Percentiles rank a stretch among this genome's conserved stretches.
Evolutionary conservation across 192 early-diverging fungal genomes (phyloP).

Genomic region (Coemansia sp.): DNA sequence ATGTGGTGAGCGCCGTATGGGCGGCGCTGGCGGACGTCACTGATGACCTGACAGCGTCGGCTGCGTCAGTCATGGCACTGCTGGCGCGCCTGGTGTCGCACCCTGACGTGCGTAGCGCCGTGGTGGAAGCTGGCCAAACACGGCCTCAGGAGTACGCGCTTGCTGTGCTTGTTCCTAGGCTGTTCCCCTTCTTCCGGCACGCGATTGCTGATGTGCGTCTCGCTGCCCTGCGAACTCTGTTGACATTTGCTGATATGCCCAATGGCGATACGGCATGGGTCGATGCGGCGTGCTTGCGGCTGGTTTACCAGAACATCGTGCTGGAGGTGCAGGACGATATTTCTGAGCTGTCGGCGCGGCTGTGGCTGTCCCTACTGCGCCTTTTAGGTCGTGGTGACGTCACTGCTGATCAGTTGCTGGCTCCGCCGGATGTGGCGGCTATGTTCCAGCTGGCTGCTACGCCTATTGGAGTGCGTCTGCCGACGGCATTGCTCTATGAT

Average conservation of each 20-base stretch:
- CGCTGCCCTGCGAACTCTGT: constrained; percentile 79
- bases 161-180: constrained; percentile 75
- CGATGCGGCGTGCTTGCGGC: constrained; percentile 70
- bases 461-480: constrained; percentile 83
- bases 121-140: constrained; percentile 17
- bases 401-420: constrained; percentile 35
- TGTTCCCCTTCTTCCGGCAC: constrained; percentile 96
- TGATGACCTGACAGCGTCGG: constrained; percentile 94
- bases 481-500: constrained; percentile 52
- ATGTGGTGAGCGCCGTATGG: constrained; percentile 83
- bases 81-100: constrained; percentile 77
- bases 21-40: constrained; percentile 82
- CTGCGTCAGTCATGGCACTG: constrained; percentile 89
- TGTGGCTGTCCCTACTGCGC: constrained; percentile 70
- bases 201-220: constrained; percentile 81
- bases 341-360: constrained; percentile 27
- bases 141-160: constrained; percentile 23
- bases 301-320: constrained; percentile 91
- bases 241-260: constrained; percentile 66
- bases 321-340: constrained; percentile 75
- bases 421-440: neutral
- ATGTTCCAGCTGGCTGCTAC: constrained; percentile 81
- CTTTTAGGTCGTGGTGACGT: neutral
- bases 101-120: constrained; percentile 26
- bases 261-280: constrained; percentile 62